These are phyloP conservation scores for Fraxinus ornus DNA, from an alignment of 305 asterid species.

Conservation along the genomic window DNA sequence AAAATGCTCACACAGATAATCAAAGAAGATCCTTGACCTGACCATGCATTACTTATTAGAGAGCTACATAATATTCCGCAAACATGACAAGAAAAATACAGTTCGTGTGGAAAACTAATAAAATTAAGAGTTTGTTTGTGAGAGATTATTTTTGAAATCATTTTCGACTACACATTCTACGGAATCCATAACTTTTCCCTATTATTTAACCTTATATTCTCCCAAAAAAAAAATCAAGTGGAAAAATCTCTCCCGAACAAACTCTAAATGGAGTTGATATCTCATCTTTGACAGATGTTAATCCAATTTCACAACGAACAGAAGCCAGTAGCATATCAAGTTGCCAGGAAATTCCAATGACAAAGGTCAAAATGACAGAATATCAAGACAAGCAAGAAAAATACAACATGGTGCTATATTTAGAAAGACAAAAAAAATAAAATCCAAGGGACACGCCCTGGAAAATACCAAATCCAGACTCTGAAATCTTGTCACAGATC, in stretches of 20 bases:
- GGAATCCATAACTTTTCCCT: not conserved
- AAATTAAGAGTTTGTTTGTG: slow-evolving; percentile 3
- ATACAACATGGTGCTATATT: not conserved
- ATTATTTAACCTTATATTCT: not conserved
- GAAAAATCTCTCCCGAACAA: not conserved
- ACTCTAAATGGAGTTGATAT: not conserved
- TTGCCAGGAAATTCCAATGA: not conserved
- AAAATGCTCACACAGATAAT: slow-evolving; percentile 86
- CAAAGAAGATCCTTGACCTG: slow-evolving; percentile 98
- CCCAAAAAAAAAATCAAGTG: not conserved
- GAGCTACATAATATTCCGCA: slow-evolving; percentile 23
- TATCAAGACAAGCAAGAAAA: not conserved
- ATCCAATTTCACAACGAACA: not conserved
- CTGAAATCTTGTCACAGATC: slow-evolving; percentile 91
- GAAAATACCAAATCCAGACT: slow-evolving; percentile 84
- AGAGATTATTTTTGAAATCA: not conserved
- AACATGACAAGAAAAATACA: slow-evolving; percentile 1
- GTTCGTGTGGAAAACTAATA: not conserved
- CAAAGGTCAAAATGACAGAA: not conserved
- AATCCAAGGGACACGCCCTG: not conserved
- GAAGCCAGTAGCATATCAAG: not conserved
- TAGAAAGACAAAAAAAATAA: slow-evolving; percentile 7
- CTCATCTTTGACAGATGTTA: not conserved
- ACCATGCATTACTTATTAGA: slow-evolving; percentile 27
- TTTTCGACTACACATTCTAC: not conserved